Conservation (phyloP, 352 stramenopile species). For the Globisporangium nodosum region DNA sequence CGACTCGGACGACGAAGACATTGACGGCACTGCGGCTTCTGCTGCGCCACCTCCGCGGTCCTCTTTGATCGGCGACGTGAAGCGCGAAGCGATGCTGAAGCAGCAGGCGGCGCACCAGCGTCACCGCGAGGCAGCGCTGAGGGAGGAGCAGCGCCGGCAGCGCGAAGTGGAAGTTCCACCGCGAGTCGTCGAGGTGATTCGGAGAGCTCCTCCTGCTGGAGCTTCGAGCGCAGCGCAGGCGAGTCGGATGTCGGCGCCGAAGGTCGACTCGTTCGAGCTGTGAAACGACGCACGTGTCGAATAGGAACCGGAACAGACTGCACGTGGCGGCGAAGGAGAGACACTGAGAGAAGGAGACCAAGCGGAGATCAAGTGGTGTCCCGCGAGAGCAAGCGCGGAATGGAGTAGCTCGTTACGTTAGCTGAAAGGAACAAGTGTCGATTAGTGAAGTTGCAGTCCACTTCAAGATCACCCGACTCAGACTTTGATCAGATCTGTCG, state of each 20-base stretch:
- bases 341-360: not conserved
- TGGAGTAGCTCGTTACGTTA: no score
- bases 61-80: constrained; percentile 58
- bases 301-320: no score
- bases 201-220: constrained; percentile 14
- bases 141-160: constrained; percentile 43
- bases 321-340: not conserved
- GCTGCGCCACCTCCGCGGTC: constrained; percentile 28
- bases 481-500: not conserved
- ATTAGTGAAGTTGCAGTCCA: not conserved
- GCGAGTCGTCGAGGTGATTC: constrained; percentile 20
- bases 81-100: constrained; percentile 62
- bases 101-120: constrained; percentile 58
- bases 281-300: not conserved
- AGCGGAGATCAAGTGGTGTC: no score
- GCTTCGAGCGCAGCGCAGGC: not conserved
- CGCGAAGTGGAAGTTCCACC: constrained; percentile 15
- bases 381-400: no score
- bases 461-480: not conserved
- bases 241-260: constrained; percentile 14
- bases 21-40: not conserved
- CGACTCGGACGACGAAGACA: constrained; percentile 26
- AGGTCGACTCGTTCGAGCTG: constrained; percentile 10
- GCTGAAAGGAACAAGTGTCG: not conserved
- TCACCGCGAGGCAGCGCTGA: constrained; percentile 50